These are phyloP conservation scores for Plantago coronopus DNA, from an alignment of 305 asterid genomes.

Conservation along the genomic window DNA sequence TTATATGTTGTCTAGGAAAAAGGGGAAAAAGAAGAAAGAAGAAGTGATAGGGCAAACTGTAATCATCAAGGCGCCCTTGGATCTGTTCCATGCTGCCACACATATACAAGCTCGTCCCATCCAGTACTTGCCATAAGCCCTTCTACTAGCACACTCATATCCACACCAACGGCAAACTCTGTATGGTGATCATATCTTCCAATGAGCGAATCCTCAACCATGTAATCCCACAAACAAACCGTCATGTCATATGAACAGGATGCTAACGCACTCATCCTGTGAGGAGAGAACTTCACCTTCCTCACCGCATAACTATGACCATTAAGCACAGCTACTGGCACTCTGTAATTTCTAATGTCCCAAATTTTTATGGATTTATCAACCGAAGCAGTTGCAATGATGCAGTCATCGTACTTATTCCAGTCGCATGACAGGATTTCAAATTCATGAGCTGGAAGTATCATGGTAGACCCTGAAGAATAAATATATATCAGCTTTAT, in stretches of 20 bases:
- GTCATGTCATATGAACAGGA: constrained; percentile 96
- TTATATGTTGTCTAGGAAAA: constrained; percentile 19
- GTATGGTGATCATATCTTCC: constrained; percentile 94
- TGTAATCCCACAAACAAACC: constrained; percentile 93
- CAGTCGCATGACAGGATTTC: constrained; percentile 96
- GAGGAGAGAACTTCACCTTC: constrained; percentile 94
- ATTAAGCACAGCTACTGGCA: constrained; percentile 80
- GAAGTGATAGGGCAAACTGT: constrained; percentile 11
- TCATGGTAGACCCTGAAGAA: constrained; percentile 88
- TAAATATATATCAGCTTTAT: constrained; percentile 3
- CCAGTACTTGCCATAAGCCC: constrained; percentile 97
- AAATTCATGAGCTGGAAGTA: constrained; percentile 88
- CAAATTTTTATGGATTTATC: constrained; percentile 91
- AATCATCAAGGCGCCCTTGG: constrained; percentile 73
- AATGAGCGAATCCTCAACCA: constrained; percentile 88
- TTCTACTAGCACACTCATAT: constrained; percentile 90
- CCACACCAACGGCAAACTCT: constrained; percentile 90
- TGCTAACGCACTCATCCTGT: constrained; percentile 62
- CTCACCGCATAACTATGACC: constrained; percentile 95
- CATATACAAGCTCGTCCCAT: constrained; percentile 95
- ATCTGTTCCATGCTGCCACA: constrained; percentile 98
- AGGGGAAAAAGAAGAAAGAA: constrained; percentile 6
- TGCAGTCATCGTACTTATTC: constrained; percentile 90
- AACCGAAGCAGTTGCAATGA: constrained; percentile 91
- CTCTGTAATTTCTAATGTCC: constrained; percentile 89